Conservation (phyloP, 1,284 basidiomycete genomes). For the Sphaerobolus stellatus region DNA sequence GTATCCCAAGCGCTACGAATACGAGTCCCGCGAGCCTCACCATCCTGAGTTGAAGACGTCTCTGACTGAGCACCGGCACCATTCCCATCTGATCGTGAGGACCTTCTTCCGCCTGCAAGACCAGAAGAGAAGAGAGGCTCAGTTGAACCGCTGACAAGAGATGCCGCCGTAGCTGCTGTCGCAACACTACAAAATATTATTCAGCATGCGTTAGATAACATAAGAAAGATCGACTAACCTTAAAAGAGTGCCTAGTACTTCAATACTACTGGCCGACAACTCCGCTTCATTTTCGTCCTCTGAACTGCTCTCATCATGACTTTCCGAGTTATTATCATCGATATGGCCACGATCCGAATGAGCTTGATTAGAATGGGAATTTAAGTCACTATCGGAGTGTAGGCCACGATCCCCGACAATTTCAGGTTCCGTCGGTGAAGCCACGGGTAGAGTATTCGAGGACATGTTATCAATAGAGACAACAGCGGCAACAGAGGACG, state of each 20-base stretch:
- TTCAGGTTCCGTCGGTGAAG: neutral
- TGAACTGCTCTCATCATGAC: neutral
- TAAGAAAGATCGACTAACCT: conserved; percentile 7
- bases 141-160: conserved; percentile 61
- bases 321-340: neutral
- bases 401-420: neutral
- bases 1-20: conserved; percentile 63
- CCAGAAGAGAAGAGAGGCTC: conserved; percentile 58
- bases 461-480: conserved; percentile 6
- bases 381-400: neutral
- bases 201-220: neutral
- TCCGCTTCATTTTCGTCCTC: conserved; percentile 16
- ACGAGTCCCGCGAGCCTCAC: conserved; percentile 22
- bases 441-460: neutral
- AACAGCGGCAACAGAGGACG: neutral
- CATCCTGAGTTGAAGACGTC: neutral
- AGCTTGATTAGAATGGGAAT: neutral
- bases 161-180: conserved; percentile 77
- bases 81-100: no score
- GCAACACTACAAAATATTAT: conserved; percentile 53
- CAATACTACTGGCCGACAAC: conserved; percentile 70
- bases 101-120: conserved; percentile 31
- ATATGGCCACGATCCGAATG: no score
- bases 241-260: conserved; percentile 29
- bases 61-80: neutral